These are phyloP conservation scores for Fragaria ananassa DNA, from an alignment of 306 rosid species.

Conservation along the genomic window DNA sequence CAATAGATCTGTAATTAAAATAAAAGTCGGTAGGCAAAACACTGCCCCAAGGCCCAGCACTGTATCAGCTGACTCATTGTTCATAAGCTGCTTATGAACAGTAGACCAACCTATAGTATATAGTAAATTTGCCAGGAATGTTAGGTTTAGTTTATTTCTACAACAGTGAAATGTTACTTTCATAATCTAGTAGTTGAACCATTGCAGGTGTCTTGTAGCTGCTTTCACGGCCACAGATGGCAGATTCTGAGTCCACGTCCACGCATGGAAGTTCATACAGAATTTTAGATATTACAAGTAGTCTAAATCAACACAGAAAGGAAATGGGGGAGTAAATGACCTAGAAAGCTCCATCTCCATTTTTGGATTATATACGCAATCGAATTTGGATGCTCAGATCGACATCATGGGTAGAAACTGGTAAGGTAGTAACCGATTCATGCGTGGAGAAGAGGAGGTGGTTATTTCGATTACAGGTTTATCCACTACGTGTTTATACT, in stretches of 20 bases:
- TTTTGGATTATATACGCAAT: not conserved
- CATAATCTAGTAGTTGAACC: not conserved
- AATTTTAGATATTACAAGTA: not conserved
- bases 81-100: too few relatives aligned
- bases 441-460: not conserved
- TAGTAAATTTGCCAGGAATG: not conserved
- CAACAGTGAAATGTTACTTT: not conserved
- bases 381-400: not conserved
- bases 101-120: too few relatives aligned
- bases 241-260: not conserved
- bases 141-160: not conserved
- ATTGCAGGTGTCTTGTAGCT: not conserved
- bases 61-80: too few relatives aligned
- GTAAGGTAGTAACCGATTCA: not conserved
- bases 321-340: conserved; percentile 6
- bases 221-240: conserved; percentile 5
- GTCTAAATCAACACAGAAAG: not conserved
- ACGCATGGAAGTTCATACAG: not conserved
- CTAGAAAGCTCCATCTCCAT: not conserved
- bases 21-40: too few relatives aligned
- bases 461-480: not conserved
- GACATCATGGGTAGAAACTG: not conserved
- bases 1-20: too few relatives aligned
- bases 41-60: too few relatives aligned
- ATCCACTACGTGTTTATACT: not conserved